A percentile compares a stretch with the other conserved stretches of the same genome.
These are phyloP conservation scores for Coemansia sp. DNA, from an alignment of 192 early-diverging fungal species.

Conservation along the genomic window DNA sequence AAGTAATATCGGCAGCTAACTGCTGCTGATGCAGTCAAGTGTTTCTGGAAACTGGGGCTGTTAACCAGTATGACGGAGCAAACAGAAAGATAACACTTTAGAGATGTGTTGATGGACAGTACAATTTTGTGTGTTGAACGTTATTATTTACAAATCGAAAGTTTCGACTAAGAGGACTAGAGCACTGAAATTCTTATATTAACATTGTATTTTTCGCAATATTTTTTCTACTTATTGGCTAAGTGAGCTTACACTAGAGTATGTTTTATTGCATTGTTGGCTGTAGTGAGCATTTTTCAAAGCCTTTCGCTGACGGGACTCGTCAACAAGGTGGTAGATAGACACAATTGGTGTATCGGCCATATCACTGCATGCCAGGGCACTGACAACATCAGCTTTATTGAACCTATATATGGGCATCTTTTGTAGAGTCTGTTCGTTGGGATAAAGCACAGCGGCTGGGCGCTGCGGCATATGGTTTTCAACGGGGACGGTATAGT, in stretches of 20 bases:
- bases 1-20: neutral
- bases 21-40: neutral
- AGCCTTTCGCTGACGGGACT: slow-evolving; percentile 41
- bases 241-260: neutral
- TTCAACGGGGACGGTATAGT: slow-evolving; percentile 57
- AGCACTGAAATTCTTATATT: neutral
- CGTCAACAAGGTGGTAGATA: slow-evolving; percentile 47
- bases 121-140: too few species aligned
- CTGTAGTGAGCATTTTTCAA: slow-evolving; percentile 23
- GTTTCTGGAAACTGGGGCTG: neutral
- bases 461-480: slow-evolving; percentile 64
- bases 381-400: slow-evolving; percentile 25
- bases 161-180: neutral
- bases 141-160: neutral
- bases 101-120: too few species aligned
- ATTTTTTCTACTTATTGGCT: neutral
- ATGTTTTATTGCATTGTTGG: slow-evolving; percentile 1
- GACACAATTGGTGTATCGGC: slow-evolving; percentile 38
- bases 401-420: slow-evolving; percentile 42
- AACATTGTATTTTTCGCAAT: neutral
- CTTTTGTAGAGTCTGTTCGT: slow-evolving; percentile 37
- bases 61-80: neutral
- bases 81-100: too few species aligned
- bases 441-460: slow-evolving; percentile 36
- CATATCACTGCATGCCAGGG: slow-evolving; percentile 37